Evolutionary conservation across 2,329 filamentous ascomycete species (phyloP).

Genomic region (Pseudophaeomoniella oleicola): DNA sequence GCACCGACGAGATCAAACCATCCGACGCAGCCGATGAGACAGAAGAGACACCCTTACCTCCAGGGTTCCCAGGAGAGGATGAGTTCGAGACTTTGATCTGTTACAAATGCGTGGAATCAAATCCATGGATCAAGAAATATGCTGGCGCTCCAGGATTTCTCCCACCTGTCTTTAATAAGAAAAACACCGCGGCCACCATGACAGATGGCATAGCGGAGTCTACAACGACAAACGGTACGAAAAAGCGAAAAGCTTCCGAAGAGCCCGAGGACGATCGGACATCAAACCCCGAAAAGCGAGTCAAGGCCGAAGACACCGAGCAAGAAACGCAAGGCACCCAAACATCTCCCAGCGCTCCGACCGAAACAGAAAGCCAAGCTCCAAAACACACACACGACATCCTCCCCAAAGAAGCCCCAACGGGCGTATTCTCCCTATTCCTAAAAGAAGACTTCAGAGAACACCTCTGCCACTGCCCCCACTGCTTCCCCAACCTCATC

Average conservation of each 20-base stretch:
- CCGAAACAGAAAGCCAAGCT: slow-evolving; percentile 1
- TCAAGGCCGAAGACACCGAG: slow-evolving; percentile 17
- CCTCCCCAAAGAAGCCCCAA: slow-evolving; percentile 39
- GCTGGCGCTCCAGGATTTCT: slow-evolving; percentile 70
- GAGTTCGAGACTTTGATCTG: slow-evolving; percentile 84
- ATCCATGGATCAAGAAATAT: slow-evolving; percentile 86
- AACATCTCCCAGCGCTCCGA: slow-evolving; percentile 1
- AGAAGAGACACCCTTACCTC: slow-evolving; percentile 52
- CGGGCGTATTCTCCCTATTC: slow-evolving; percentile 63
- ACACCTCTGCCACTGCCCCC: slow-evolving; percentile 64
- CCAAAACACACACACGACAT: slow-evolving; percentile 31
- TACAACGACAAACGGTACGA: background rate
- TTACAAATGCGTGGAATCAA: slow-evolving; percentile 78
- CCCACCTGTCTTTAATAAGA: slow-evolving; percentile 46
- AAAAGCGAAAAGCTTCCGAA: slow-evolving; percentile 31
- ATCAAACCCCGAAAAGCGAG: background rate
- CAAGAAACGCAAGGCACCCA: slow-evolving; percentile 9
- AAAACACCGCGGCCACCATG: slow-evolving; percentile 8
- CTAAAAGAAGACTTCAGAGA: slow-evolving; percentile 65
- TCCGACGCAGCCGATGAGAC: slow-evolving; percentile 4
- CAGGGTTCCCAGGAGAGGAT: slow-evolving; percentile 78
- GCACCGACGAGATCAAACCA: slow-evolving; percentile 16
- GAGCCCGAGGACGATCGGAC: background rate
- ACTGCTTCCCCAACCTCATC: slow-evolving; percentile 63
- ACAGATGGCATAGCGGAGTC: background rate